A percentile compares a stretch with the other conserved stretches of the same genome.
Evolutionary conservation across 2,329 filamentous ascomycete species (phyloP).

Genomic region (Fusarium longipes): DNA sequence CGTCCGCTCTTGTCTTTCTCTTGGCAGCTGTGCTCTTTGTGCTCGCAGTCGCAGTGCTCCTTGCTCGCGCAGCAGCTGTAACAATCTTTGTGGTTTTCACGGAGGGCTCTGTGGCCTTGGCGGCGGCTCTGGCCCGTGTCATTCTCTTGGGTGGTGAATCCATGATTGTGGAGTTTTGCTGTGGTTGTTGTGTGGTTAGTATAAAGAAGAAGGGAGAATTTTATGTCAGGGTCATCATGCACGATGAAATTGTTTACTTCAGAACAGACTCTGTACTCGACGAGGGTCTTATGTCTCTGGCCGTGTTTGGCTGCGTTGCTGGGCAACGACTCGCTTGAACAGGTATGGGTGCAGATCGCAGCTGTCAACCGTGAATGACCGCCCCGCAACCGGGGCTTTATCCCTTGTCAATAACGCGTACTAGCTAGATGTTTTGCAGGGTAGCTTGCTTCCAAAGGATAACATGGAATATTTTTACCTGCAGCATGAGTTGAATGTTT

Average conservation of each 20-base stretch:
- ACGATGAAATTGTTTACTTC: slow-evolving; percentile 41
- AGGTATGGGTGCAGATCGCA: slow-evolving; percentile 36
- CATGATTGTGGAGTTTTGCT: slow-evolving; percentile 54
- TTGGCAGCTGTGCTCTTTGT: slow-evolving; percentile 53
- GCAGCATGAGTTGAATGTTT: slow-evolving; percentile 4
- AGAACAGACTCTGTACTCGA: slow-evolving; percentile 9
- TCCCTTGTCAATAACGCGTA: slow-evolving; percentile 26
- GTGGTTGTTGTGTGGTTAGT: slow-evolving; percentile 42
- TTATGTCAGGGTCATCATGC: slow-evolving; percentile 44
- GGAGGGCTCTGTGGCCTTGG: slow-evolving; percentile 54
- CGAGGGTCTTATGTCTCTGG: slow-evolving; percentile 36
- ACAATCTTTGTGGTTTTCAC: slow-evolving; percentile 58
- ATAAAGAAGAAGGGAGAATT: slow-evolving; percentile 32
- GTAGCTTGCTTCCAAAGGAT: slow-evolving; percentile 15
- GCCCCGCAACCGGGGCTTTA: slow-evolving; percentile 27
- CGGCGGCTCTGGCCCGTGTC: slow-evolving; percentile 62
- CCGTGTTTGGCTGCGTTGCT: slow-evolving; percentile 46
- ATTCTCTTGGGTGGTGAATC: slow-evolving; percentile 70
- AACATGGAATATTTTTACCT: slow-evolving; percentile 19
- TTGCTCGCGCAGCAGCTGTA: slow-evolving; percentile 62
- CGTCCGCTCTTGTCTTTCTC: slow-evolving; percentile 67
- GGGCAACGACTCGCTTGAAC: slow-evolving; percentile 41
- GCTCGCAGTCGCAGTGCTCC: slow-evolving; percentile 50
- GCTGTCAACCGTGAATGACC: slow-evolving; percentile 28
- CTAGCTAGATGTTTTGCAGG: neutral